Evolutionary conservation across 768 basidiomycete species (phyloP), one percentile per base, ranked within the genome.

Genomic region (Basidioascus undulatus): DNA sequence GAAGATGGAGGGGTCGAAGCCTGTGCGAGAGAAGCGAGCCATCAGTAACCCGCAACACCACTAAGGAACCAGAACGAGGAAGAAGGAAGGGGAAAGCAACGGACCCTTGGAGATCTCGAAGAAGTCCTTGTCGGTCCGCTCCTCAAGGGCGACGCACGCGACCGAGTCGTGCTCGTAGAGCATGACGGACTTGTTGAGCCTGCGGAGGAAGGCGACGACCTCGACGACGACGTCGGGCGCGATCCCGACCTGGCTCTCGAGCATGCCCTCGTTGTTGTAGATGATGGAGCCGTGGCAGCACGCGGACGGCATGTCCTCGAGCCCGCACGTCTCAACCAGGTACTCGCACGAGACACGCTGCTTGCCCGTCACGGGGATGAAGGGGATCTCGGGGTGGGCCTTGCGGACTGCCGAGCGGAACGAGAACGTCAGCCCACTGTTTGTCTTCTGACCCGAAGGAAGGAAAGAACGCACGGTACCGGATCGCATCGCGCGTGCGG

Each of bases 291-390:
- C 48, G 45, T 49, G 48, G 27, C 46, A 44, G 45, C 48, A 49
- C 1, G 37, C 48, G 13, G 45, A 43, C 26, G 48, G 48, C 37
- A 42, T 38, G 9, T 43, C 40, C 32, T 41, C 40, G 27, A 49
- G 33, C 23, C 24, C 34, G 32, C 44, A 39, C 23, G 44, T 32
- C 7, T 19, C 6, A 28, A 49, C 38, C 20, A 49, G 48, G 35
- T 39, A 44, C 46, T 36, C 41, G 43, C 48, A 49, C 20, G 48
- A 49, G 23, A 43, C 37, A 16, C 46, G 45, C 41, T 49, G 48
- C 45, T 49, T 49, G 37, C 48, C 48, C 13, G 48, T 49, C 20
- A 49, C 48, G 28, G 48, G 48, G 39, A 49, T 49, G 45, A 49
- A 37, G 39, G 48, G 48, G n/a, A 49, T 30, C 28, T 49, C 43